A percentile compares a stretch with the other conserved stretches of the same genome.
These are phyloP conservation scores for Phytopythium boreale DNA, from an alignment of 352 stramenopile species.

Conservation along the genomic window DNA sequence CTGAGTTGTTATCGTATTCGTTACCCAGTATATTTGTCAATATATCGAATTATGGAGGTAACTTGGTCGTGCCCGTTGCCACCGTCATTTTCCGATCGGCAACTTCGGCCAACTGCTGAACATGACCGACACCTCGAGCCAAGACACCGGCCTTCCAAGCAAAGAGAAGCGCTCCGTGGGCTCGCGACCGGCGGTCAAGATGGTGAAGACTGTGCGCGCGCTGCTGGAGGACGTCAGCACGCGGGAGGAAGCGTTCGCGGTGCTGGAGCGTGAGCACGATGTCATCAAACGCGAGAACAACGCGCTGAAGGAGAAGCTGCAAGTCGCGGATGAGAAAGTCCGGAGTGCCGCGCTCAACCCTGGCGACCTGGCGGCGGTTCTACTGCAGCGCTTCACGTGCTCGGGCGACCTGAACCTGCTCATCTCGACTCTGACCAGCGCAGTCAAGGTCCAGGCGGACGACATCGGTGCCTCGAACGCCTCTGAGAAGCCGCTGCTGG, in stretches of 20 bases:
- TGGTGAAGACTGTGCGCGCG: neutral
- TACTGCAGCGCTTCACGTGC: slow-evolving; percentile 1
- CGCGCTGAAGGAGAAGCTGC: neutral
- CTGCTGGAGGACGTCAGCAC: neutral
- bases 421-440: neutral
- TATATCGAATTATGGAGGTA: neutral
- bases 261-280: neutral
- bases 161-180: too few species aligned
- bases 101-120: neutral
- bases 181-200: neutral
- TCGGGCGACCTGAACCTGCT: slow-evolving; percentile 4
- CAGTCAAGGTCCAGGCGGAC: neutral
- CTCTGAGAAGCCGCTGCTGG: neutral
- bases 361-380: neutral
- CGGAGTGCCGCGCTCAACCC: neutral
- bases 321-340: neutral
- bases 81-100: neutral
- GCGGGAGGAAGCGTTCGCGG: neutral
- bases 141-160: neutral
- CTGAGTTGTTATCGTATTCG: neutral
- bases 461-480: neutral
- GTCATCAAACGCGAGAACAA: neutral
- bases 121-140: neutral
- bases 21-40: neutral
- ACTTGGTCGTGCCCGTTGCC: neutral